Evolutionary conservation across 139 green algal genomes (phyloP), one percentile per base, ranked within the genome.

Genomic region (Tetradesmus lagerheimii): DNA sequence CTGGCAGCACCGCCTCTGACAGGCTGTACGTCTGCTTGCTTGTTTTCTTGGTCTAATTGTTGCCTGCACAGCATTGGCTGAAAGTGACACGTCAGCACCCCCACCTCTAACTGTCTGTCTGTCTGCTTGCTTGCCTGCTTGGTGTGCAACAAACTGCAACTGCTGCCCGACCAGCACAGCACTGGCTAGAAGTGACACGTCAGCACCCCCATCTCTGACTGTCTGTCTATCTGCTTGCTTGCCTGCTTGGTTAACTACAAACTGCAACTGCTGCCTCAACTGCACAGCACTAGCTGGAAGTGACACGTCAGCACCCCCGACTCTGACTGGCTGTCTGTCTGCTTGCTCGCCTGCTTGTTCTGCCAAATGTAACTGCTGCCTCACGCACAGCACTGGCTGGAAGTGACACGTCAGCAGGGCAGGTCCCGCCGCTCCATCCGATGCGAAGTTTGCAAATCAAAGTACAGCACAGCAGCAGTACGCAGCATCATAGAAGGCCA

Each of bases 361-460:
- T n/a, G 4, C 1, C 6, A 62, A 16, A 62, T 14, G 20, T 18
- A 11, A 23, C 47, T 62, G 47, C 47, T 23, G 8, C 43, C 47
- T 16, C 27, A 53, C 38, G 27, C 15, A 57, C 34, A 71, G 38
- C 85, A 71, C 85, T 89, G 85, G 66, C 39, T 89, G 43, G 85
- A 81, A 12, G 75, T 80, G 16, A 82, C 81, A 11, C 31, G 53
- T 35, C 81, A 87, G 50, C 81, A 78, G 57, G 81, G 81, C 53
- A 57, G 81, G 25, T 75, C 45, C 8, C 45, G 80, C 34, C 18
- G 53, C 5, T 25, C 53, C 50, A 50, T 77, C 34, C 15, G 85
- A 23, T 89, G 85, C 31, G 85, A 89, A 31, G 50, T 89, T 3
- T 89, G 85, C 71, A 81, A 89, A 20, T 35, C 67, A 27, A 80